A percentile compares a stretch with the other conserved stretches of the same genome.
phyloP scores from a whole-genome alignment of 2,329 filamentous ascomycete species.

The Huntiella moniliformis region DNA sequence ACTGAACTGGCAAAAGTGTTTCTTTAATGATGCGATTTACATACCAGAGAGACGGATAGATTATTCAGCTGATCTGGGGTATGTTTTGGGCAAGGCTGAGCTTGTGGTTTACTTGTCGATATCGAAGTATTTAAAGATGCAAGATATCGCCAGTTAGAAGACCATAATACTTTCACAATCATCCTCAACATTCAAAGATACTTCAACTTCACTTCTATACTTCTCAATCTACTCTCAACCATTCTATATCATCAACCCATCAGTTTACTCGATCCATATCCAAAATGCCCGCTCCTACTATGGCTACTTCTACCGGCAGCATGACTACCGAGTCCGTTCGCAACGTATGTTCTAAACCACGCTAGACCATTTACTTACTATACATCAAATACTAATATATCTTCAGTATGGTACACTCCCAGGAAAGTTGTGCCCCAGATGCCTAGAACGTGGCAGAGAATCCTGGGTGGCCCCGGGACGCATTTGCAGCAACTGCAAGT shows the following conservation, averaged over 20 bases:
- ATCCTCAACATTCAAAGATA: background rate
- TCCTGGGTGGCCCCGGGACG: constrained; percentile 38
- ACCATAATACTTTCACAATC: background rate
- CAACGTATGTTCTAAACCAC: background rate
- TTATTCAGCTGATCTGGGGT: no score
- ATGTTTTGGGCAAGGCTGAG: no score
- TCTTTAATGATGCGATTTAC: no score
- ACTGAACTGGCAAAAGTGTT: no score
- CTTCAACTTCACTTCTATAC: background rate
- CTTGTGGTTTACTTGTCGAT: no score
- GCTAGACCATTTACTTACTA: background rate
- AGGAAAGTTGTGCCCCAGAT: constrained; percentile 34
- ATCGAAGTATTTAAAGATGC: background rate
- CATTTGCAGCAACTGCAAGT: constrained; percentile 28
- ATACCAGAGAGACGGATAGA: no score
- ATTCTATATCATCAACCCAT: background rate
- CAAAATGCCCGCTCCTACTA: background rate
- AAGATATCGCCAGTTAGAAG: background rate
- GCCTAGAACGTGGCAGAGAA: constrained; percentile 28
- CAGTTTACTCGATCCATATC: background rate
- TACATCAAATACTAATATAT: background rate
- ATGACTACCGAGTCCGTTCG: background rate
- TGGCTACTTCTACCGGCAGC: background rate
- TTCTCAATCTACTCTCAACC: background rate
- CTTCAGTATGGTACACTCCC: constrained; percentile 19